Evolutionary conservation across 768 basidiomycete genomes (phyloP), one percentile per base, ranked within the genome.

Genomic region (Psilocybe subaeruginosa): DNA sequence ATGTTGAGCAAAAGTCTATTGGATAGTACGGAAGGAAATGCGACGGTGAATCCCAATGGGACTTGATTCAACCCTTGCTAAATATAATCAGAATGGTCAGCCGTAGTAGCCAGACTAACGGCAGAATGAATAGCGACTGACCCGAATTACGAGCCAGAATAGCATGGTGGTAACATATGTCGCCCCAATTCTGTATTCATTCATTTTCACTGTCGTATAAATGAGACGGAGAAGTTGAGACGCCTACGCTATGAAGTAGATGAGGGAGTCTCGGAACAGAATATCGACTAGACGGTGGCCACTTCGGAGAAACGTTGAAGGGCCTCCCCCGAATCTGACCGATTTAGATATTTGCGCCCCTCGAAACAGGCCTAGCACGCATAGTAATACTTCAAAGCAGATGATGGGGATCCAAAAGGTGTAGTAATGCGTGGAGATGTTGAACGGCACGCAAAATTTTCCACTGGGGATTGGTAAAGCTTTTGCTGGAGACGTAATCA

Each of bases 201-300:
- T n/a, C 11, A 8, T 27, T 17, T 8, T 23, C 30, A 57, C 16
- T 45, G 19, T 16, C 11, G 12, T 19, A 9, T 27, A 39, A n/a
- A 23, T 23, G 23, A 19, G 8, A 39, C 31, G 5, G 29, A 17
- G 43, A 17, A 5, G 43, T 16, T 11, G 5, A 16, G 30, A 29
- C 16, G n/a, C 57, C 17, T 52, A 58, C 57, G 49, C 48, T 12
- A 58, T 9, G 37, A 51, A 58, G n/a, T 58, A 58, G 5, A 58
- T 43, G 4, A 58, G 16, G 2, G 57, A 58, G 27, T 58, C 57
- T 2, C 57, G 33, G 48, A 58, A 51, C 3, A 58, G 48, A 37
- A 58, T 29, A 35, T 41, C 11, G n/a, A 58, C 2, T 0, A 58
- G 11, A 1, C 23, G 47, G 2, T 41, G 47, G 9, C 57, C 57